Evolutionary conservation across 257 asterid species (phyloP).

Genomic region (Ophiorrhiza pumila): DNA sequence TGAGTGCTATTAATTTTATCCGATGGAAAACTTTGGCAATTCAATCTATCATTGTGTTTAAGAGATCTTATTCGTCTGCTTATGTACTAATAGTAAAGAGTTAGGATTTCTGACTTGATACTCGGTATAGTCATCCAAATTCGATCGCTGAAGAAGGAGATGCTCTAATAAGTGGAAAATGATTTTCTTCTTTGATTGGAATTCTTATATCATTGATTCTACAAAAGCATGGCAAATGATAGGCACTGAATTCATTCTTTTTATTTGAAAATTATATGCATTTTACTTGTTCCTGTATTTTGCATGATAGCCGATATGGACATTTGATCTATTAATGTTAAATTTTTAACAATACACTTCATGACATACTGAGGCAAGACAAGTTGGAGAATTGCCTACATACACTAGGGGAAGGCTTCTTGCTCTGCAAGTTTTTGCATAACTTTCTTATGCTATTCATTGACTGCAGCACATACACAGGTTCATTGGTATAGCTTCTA

Average conservation of each 20-base stretch:
- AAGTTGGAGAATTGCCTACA: too few relatives aligned
- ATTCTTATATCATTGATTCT: background rate
- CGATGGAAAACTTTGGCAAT: background rate
- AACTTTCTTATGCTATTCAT: too few relatives aligned
- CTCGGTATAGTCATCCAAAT: background rate
- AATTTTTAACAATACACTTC: too few relatives aligned
- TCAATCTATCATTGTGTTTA: background rate
- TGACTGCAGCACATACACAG: too few relatives aligned
- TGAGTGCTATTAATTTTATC: constrained; percentile 18
- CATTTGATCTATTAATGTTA: too few relatives aligned
- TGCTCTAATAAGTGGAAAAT: background rate
- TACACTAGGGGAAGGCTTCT: too few relatives aligned
- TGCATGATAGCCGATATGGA: background rate
- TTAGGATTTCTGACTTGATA: background rate
- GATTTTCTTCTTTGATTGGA: background rate
- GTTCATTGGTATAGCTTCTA: background rate
- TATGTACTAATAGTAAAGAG: background rate
- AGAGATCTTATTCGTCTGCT: background rate
- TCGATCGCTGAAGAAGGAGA: background rate
- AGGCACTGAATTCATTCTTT: background rate
- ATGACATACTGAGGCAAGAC: too few relatives aligned
- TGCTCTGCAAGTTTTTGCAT: too few relatives aligned
- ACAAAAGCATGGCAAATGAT: background rate
- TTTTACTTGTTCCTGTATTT: background rate
- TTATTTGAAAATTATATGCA: background rate